Conservation (phyloP, 768 basidiomycete genomes). For the Boletus sensibilis region DNA sequence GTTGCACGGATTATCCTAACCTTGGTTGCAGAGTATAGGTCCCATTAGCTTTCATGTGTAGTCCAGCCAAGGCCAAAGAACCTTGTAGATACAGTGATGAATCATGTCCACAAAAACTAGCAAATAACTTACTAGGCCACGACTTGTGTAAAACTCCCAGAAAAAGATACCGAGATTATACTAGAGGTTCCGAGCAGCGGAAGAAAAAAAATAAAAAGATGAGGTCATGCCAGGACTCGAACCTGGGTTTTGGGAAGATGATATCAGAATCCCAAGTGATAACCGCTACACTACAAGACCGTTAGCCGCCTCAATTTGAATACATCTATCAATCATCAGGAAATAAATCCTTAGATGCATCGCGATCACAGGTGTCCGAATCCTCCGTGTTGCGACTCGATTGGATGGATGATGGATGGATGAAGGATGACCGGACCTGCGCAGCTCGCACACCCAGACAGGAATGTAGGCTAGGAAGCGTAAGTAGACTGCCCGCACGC, state of each 20-base stretch:
- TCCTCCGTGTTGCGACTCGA: not conserved
- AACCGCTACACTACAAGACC: conserved; percentile 40
- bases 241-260: conserved; percentile 32
- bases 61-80: too few relatives aligned
- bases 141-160: not conserved
- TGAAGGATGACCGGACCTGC: not conserved
- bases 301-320: accelerated
- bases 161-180: not conserved
- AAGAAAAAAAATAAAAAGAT: not conserved
- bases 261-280: conserved; percentile 40
- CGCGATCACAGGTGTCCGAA: not conserved
- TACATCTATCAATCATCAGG: not conserved
- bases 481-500: not conserved
- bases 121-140: not conserved
- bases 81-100: too few relatives aligned
- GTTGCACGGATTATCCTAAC: too few relatives aligned
- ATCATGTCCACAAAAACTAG: too few relatives aligned
- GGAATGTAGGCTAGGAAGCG: not conserved
- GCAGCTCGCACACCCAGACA: not conserved
- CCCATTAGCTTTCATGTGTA: too few relatives aligned
- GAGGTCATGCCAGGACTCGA: conserved; percentile 28
- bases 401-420: not conserved
- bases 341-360: not conserved
- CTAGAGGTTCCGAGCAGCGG: not conserved
- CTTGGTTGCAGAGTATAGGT: too few relatives aligned